These are phyloP conservation scores for Zymoseptoria pseudotritici DNA, from an alignment of 2,329 filamentous ascomycete genomes.

Conservation along the genomic window DNA sequence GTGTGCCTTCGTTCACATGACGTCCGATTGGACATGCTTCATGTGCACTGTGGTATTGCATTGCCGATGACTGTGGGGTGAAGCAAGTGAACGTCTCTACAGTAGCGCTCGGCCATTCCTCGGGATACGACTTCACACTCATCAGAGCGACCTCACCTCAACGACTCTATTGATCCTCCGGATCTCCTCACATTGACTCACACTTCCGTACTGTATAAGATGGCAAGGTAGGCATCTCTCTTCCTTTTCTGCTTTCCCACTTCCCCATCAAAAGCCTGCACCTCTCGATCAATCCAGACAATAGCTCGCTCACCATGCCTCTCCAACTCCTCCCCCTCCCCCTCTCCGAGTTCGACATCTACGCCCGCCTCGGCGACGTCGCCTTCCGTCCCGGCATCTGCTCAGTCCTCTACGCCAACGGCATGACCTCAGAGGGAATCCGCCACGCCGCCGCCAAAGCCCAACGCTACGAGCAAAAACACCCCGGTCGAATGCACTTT, in stretches of 20 bases:
- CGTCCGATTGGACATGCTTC: neutral
- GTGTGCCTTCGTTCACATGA: neutral
- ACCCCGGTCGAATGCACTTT: slow-evolving; percentile 13
- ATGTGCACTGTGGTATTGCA: no score
- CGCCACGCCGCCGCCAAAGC: slow-evolving; percentile 5
- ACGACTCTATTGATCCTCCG: neutral
- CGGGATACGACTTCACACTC: neutral
- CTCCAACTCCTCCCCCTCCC: slow-evolving; percentile 23
- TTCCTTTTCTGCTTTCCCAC: neutral
- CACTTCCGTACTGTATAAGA: neutral
- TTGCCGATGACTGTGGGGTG: no score
- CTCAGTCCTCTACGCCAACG: slow-evolving; percentile 26
- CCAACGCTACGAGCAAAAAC: slow-evolving; percentile 8
- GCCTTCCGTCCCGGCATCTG: slow-evolving; percentile 25
- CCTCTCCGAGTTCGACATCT: slow-evolving; percentile 18
- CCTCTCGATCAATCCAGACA: neutral
- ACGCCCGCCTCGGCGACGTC: slow-evolving; percentile 16
- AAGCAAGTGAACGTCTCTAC: no score
- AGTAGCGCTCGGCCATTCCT: neutral
- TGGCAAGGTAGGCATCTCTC: neutral
- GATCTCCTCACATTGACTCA: neutral
- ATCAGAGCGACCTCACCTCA: neutral
- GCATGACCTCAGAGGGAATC: slow-evolving; percentile 13
- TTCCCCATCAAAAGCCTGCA: neutral
- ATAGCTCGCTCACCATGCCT: slow-evolving; percentile 15